These are phyloP conservation scores for Lotus japonicus DNA, from an alignment of 306 rosid species.

Conservation along the genomic window DNA sequence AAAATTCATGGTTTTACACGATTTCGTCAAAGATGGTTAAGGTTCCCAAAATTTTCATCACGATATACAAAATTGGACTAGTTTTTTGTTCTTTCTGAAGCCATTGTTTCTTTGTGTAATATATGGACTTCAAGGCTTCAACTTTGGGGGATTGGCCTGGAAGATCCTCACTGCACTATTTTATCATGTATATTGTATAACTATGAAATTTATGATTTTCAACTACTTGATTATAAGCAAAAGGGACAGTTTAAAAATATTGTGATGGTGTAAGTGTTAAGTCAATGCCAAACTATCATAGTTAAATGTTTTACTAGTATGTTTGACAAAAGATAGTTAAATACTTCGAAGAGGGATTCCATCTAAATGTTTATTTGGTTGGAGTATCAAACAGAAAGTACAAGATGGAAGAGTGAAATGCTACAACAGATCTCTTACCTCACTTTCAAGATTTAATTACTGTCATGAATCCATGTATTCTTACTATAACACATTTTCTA, in stretches of 20 bases:
- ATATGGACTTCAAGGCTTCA: slow-evolving; percentile 11
- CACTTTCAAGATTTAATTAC: not conserved
- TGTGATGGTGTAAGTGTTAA: not conserved
- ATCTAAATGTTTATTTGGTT: too few relatives aligned
- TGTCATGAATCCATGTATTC: not conserved
- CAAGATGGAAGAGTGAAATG: slow-evolving; percentile 1
- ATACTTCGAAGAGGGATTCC: too few relatives aligned
- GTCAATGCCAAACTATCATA: not conserved
- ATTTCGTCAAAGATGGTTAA: slow-evolving; percentile 67
- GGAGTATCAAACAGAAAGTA: not conserved
- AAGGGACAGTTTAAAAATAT: not conserved
- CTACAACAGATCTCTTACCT: not conserved
- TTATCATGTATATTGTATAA: not conserved
- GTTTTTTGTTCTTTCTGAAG: not conserved
- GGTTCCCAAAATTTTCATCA: slow-evolving; percentile 52
- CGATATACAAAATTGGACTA: slow-evolving; percentile 53
- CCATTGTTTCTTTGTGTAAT: not conserved
- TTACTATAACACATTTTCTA: not conserved
- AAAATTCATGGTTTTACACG: slow-evolving; percentile 65
- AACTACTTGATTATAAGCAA: slow-evolving; percentile 7
- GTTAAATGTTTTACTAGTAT: not conserved
- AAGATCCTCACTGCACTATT: not conserved
- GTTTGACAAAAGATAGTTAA: too few relatives aligned
- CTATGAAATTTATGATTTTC: not conserved
- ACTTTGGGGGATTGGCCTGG: not conserved